phyloP scores from a whole-genome alignment of 1,284 basidiomycete species.

The Ganoderma sinense region DNA sequence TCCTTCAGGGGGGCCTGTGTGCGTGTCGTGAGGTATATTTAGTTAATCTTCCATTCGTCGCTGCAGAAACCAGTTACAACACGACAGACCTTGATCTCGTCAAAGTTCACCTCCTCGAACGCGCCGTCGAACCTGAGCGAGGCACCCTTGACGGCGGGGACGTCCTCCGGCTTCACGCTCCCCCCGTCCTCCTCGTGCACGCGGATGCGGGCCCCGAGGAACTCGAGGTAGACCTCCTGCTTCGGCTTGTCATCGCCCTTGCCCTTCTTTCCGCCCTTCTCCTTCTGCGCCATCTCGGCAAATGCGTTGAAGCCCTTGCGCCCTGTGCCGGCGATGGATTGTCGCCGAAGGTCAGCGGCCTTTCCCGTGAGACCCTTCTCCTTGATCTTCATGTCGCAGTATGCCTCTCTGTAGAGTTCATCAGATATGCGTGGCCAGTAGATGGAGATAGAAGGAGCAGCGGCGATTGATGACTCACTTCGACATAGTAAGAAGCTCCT shows the following conservation, averaged over 20 bases:
- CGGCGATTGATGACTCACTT: slow-evolving; percentile 60
- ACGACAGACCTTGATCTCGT: slow-evolving; percentile 69
- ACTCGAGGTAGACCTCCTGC: slow-evolving; percentile 73
- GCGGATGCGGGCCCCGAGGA: slow-evolving; percentile 70
- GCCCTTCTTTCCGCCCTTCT: slow-evolving; percentile 47
- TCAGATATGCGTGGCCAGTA: neutral
- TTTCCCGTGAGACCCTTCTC: slow-evolving; percentile 89
- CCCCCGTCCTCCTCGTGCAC: slow-evolving; percentile 75
- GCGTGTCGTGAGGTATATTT: neutral
- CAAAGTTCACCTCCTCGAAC: slow-evolving; percentile 69
- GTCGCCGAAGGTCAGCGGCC: slow-evolving; percentile 62
- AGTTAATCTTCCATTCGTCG: neutral
- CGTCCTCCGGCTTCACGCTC: slow-evolving; percentile 71
- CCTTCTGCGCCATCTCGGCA: slow-evolving; percentile 72
- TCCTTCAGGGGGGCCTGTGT: slow-evolving; percentile 77
- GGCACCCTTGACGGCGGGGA: slow-evolving; percentile 76
- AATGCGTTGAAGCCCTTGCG: slow-evolving; percentile 89
- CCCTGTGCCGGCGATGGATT: slow-evolving; percentile 54
- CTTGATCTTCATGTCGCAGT: slow-evolving; percentile 97
- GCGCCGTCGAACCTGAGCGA: slow-evolving; percentile 81
- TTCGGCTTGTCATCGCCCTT: slow-evolving; percentile 49
- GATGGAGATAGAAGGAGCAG: neutral
- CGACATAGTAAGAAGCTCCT: slow-evolving; percentile 85
- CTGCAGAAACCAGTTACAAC: slow-evolving; percentile 12
- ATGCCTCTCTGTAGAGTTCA: slow-evolving; percentile 70